These are phyloP conservation scores for Candida tropicalis DNA, from an alignment of 1,139 yeast species.

Conservation along the genomic window DNA sequence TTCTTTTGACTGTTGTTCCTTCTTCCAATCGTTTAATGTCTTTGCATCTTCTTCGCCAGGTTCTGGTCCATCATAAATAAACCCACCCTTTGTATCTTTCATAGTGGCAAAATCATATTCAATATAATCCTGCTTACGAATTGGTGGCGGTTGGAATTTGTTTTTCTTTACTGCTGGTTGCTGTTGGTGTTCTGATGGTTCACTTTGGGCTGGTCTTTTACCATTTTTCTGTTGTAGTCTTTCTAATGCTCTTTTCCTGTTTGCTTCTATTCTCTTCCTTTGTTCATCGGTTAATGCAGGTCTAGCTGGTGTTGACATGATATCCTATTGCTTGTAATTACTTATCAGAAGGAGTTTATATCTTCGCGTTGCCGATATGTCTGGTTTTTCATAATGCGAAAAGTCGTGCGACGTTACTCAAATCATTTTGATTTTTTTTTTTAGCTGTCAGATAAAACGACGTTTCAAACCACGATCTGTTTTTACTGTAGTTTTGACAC, in stretches of 20 bases:
- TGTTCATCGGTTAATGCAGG: conserved; percentile 27
- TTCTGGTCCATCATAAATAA: conserved; percentile 58
- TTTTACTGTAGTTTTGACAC: no score
- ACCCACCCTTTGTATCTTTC: conserved; percentile 89
- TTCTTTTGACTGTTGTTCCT: conserved; percentile 54
- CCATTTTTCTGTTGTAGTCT: conserved; percentile 17
- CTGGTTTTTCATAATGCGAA: no score
- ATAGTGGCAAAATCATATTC: conserved; percentile 91
- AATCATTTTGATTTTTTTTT: background rate
- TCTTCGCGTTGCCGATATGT: no score
- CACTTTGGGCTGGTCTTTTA: conserved; percentile 14
- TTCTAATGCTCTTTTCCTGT: conserved; percentile 54
- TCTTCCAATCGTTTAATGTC: conserved; percentile 78
- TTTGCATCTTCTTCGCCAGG: conserved; percentile 26
- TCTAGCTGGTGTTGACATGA: conserved; percentile 16
- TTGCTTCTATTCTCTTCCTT: conserved; percentile 44
- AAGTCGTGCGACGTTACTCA: no score
- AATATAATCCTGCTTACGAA: conserved; percentile 71
- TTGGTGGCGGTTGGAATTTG: conserved; percentile 39
- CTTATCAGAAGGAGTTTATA: no score
- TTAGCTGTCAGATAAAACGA: no score
- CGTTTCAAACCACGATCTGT: background rate
- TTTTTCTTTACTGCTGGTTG: conserved; percentile 4
- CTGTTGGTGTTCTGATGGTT: conserved; percentile 10
- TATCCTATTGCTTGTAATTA: no score